Base-by-base conservation (phyloP, 768 basidiomycete genomes). In the Cantharellus anzutake region DNA sequence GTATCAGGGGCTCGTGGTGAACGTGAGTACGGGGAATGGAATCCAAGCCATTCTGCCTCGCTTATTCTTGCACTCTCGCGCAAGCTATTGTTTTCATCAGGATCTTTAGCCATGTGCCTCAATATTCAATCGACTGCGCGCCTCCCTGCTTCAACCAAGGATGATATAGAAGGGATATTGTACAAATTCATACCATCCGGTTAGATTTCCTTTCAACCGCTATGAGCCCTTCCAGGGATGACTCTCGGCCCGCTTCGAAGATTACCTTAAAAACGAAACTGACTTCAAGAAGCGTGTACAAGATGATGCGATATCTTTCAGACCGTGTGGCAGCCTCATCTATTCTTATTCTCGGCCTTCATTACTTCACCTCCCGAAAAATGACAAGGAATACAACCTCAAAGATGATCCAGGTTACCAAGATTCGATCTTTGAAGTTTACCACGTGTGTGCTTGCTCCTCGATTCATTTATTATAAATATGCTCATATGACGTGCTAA, bases 21-120 rank as follows among this genome's bases (percentile, higher is more conserved):
- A 94, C 68, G 92, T 96, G 67, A 63, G 82, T 71, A 53, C 7
- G 14, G 52, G 7, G 11, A 37, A 11, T 55, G 20, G 20, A 37
- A 11, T 55, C 52, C 38, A 37, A 11, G 11, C 11, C 7, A 11
- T 11, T 11, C 14, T 11, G 11, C 38, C 52, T 7, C 35, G 38
- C 14, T 55, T 14, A 55, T 37, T 14, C 1, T 11, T 55, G 52
- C 35, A 29, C 42, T 5, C 41, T 51, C 3, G 16, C 5, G 60
- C 2, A 66, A 96, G 91, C 72, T 93, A 57, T 78, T 80, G 60
- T 84, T 96, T 70, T 78, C 94, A 1, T 96, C 93, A 1, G 92
- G 92, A 2, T 90, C 87, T 2, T 74, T 99, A 53, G 73, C 71
- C 4, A 84, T 85, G 66, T 89, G 80, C 67, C 78, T 99, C 41